A percentile compares a stretch with the other conserved stretches of the same genome.
Evolutionary conservation across 495 filamentous ascomycete genomes (phyloP).

Genomic region (Aspergillus asperescens): DNA sequence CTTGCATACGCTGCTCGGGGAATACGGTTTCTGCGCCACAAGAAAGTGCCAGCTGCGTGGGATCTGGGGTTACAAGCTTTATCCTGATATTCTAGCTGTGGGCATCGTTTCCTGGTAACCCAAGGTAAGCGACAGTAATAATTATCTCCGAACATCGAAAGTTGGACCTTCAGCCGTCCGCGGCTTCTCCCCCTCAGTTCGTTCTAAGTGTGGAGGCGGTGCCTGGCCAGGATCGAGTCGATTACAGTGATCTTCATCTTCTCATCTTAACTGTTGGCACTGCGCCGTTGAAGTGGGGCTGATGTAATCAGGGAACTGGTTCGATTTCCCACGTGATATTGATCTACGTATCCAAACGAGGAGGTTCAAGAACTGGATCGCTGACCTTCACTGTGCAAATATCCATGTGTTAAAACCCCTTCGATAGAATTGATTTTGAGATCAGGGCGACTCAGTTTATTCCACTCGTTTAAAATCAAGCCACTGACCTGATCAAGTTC

Average conservation of each 20-base stretch:
- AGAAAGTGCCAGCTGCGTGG: not conserved
- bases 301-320: slow-evolving; percentile 13
- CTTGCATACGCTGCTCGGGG: not conserved
- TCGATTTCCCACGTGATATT: slow-evolving; percentile 7
- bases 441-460: no score
- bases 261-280: slow-evolving; percentile 6
- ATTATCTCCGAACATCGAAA: not conserved
- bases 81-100: not conserved
- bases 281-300: slow-evolving; percentile 9
- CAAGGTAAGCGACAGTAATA: not conserved
- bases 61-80: not conserved
- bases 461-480: no score
- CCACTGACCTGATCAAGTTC: not conserved
- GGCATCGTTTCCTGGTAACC: not conserved
- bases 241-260: slow-evolving; percentile 3
- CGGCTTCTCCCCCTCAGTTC: not conserved
- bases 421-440: not conserved
- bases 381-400: not conserved
- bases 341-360: not conserved
- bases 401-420: not conserved
- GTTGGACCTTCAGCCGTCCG: not conserved
- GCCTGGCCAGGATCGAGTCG: slow-evolving; percentile 1
- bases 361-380: not conserved
- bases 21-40: not conserved
- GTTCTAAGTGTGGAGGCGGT: not conserved